phyloP scores from a whole-genome alignment of 148 eudicot genomes.

The Rhododendron henanense region DNA sequence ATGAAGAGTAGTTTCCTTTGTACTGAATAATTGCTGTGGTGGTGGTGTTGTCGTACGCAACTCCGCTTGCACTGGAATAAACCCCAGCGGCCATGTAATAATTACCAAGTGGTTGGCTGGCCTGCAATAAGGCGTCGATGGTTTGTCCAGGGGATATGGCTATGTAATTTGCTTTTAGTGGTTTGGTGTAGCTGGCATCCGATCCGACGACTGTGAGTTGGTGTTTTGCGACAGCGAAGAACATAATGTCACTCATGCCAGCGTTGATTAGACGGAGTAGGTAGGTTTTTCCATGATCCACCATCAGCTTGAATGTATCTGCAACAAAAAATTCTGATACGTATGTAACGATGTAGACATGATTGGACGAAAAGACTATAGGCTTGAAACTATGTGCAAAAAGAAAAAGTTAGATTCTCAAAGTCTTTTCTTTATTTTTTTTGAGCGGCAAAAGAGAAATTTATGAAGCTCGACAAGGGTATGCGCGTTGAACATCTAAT shows the following conservation, averaged over 20 bases:
- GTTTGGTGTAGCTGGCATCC: conserved; percentile 6
- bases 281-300: neutral
- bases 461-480: too few relatives aligned
- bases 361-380: too few relatives aligned
- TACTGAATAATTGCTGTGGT: conserved; percentile 8
- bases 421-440: too few relatives aligned
- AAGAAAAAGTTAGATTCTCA: too few relatives aligned
- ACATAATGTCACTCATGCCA: neutral
- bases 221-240: neutral
- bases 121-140: conserved; percentile 1
- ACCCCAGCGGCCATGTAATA: conserved; percentile 1
- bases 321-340: neutral
- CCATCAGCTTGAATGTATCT: conserved; percentile 11
- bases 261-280: neutral
- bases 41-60: neutral
- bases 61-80: neutral
- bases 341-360: neutral
- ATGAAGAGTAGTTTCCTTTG: neutral
- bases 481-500: too few relatives aligned
- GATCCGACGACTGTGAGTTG: neutral
- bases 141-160: conserved; percentile 12
- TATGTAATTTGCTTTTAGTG: neutral
- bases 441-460: too few relatives aligned
- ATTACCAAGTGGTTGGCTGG: neutral
- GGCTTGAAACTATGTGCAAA: neutral